These are phyloP conservation scores for Vaccinium darrowii DNA, from an alignment of 148 eudicot genomes.

Conservation along the genomic window DNA sequence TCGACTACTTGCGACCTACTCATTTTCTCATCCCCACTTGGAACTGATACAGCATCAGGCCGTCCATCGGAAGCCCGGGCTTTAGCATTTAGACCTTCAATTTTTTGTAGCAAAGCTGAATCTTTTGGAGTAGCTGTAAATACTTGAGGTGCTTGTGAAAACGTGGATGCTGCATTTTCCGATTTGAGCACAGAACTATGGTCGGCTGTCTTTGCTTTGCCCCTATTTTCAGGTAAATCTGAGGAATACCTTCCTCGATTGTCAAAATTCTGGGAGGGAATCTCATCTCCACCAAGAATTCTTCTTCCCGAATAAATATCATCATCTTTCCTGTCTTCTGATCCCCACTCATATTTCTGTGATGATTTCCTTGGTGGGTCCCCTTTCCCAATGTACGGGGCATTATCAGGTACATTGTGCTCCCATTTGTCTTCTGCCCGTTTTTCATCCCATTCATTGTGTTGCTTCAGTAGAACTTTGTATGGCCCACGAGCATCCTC, in stretches of 20 bases:
- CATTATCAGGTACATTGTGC: constrained; percentile 29
- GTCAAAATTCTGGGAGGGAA: constrained; percentile 23
- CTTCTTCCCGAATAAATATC: constrained; percentile 29
- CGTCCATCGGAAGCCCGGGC: constrained; percentile 60
- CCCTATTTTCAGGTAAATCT: constrained; percentile 30
- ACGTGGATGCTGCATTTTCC: constrained; percentile 28
- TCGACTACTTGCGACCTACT: constrained; percentile 29
- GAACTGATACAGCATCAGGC: constrained; percentile 28
- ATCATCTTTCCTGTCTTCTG: constrained; percentile 42
- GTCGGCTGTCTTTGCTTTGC: constrained; percentile 30
- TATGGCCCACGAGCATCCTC: constrained; percentile 51
- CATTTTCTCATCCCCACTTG: constrained; percentile 35
- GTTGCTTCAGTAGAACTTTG: constrained; percentile 49
- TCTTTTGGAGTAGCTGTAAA: constrained; percentile 37
- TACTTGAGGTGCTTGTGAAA: constrained; percentile 19
- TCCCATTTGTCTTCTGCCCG: constrained; percentile 50
- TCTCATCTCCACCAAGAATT: constrained; percentile 30
- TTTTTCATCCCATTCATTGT: constrained; percentile 46
- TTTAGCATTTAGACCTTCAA: constrained; percentile 87
- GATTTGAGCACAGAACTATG: constrained; percentile 24
- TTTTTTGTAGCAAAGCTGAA: constrained; percentile 63
- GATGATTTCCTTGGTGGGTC: constrained; percentile 30
- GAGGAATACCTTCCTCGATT: constrained; percentile 20
- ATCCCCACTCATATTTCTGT: constrained; percentile 54
- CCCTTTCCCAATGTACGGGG: constrained; percentile 37